Base-by-base conservation (phyloP, 2,329 filamentous ascomycete genomes). In the Acephala macrosclerotiorum region DNA sequence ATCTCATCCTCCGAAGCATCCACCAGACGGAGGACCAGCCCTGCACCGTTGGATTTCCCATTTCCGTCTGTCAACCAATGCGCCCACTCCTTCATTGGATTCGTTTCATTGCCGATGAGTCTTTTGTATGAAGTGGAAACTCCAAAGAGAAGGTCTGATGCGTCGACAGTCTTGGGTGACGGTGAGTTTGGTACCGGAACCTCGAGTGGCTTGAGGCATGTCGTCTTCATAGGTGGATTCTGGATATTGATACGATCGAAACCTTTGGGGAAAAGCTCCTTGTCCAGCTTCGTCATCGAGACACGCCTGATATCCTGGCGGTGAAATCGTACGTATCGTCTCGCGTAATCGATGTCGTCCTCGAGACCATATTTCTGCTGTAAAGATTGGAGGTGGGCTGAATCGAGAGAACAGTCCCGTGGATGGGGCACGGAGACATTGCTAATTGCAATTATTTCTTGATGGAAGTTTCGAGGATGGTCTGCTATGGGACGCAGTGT, bases 41-140 rank as follows among this genome's bases (percentile, higher is more conserved):
- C 86, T 53, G 81, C 85, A 20, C 85, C 85, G 68, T 88, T 88
- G 36, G 84, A 85, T 60, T 80, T 77, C 53, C 85, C 85, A 57
- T 81, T 80, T 65, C 83, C 82, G 72, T 88, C 83, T 2, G 85
- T 87, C 66, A 88, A 79, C 85, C 85, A 88, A 75, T 84, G 87
- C 5, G 83, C 81, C 86, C 86, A 88, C 73, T 88, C 85, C 67
- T 84, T 83, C 59, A 87, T 82, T 0, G 85, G 83, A 60, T 79
- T 83, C 2, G 82, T 86, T 61, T 80, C 79, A 0, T 80, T 77
- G 68, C 85, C 82, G 72, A 78, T 84, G 70, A 88, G 83, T 64
- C 85, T 79, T 69, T 82, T 79, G 77, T 84, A 87, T 2, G 85
- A 87, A 9, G 85, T 87, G 0, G 85, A 87, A 5, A 88, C 84